Evolutionary conservation across 805 yeast genomes (phyloP).

Genomic region (Lachancea sp.): DNA sequence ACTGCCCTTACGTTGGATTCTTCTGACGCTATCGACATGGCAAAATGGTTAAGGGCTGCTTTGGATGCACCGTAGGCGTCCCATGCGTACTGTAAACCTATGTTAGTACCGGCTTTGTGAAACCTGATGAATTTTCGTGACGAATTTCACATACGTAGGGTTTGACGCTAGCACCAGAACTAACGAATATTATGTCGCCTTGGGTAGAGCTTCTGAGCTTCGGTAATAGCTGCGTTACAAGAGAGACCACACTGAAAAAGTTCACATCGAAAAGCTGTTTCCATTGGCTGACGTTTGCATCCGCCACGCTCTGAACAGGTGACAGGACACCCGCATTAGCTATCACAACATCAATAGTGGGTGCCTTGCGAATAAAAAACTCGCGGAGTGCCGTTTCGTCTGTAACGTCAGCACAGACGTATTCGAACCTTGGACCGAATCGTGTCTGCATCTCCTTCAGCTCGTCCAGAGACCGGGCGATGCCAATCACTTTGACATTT

Average conservation of each 20-base stretch:
- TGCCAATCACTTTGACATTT: constrained; percentile 48
- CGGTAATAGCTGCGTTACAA: constrained; percentile 52
- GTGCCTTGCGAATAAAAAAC: constrained; percentile 45
- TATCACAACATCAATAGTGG: constrained; percentile 55
- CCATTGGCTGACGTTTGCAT: constrained; percentile 47
- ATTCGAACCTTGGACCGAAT: constrained; percentile 46
- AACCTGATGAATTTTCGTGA: neutral
- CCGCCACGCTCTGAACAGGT: constrained; percentile 56
- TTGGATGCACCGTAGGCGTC: constrained; percentile 88
- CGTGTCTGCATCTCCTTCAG: constrained; percentile 38
- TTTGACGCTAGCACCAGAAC: constrained; percentile 78
- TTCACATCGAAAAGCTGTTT: constrained; percentile 64
- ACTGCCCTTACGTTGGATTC: constrained; percentile 46
- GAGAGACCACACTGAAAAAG: constrained; percentile 63
- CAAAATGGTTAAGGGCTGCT: constrained; percentile 82
- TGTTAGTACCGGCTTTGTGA: neutral
- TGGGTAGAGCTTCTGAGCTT: constrained; percentile 40
- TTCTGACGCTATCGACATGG: constrained; percentile 60
- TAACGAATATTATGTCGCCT: constrained; percentile 71
- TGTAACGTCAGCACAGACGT: constrained; percentile 57
- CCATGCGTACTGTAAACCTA: constrained; percentile 55
- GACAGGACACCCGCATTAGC: constrained; percentile 81
- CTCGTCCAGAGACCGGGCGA: constrained; percentile 58
- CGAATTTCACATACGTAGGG: constrained; percentile 35
- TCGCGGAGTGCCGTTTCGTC: constrained; percentile 27